Percentiles rank a stretch among this genome's conserved stretches.
Evolutionary conservation across 2,329 filamentous ascomycete genomes (phyloP).

Genomic region (Thielaviopsis musarum): DNA sequence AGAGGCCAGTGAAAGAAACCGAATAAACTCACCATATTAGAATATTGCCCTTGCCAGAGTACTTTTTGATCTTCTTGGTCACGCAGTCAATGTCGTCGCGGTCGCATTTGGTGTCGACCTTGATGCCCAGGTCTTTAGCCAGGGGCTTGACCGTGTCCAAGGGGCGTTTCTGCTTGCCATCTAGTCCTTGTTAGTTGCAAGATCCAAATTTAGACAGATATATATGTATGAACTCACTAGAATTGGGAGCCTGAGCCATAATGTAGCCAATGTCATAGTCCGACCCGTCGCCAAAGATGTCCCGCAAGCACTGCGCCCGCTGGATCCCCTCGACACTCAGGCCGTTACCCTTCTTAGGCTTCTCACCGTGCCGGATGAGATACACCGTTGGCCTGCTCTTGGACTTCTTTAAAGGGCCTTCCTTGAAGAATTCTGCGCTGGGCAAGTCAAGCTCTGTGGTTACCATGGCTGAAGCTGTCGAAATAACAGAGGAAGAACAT

Average conservation of each 20-base stretch:
- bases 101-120: slow-evolving; percentile 37
- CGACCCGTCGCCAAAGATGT: slow-evolving; percentile 35
- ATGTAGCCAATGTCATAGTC: slow-evolving; percentile 40
- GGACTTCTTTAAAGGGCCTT: background rate
- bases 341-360: slow-evolving; percentile 34
- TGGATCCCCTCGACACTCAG: slow-evolving; percentile 33
- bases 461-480: background rate
- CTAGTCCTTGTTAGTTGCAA: slow-evolving; percentile 17
- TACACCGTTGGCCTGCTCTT: slow-evolving; percentile 34
- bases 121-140: slow-evolving; percentile 35
- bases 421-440: background rate
- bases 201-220: background rate
- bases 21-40: slow-evolving; percentile 30
- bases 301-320: slow-evolving; percentile 41
- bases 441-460: background rate
- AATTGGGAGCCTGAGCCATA: slow-evolving; percentile 37
- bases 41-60: slow-evolving; percentile 35
- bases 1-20: background rate
- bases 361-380: slow-evolving; percentile 48
- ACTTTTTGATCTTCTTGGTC: slow-evolving; percentile 28
- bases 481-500: background rate
- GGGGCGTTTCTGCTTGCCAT: slow-evolving; percentile 34
- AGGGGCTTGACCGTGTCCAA: slow-evolving; percentile 40
- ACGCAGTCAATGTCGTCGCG: slow-evolving; percentile 40
- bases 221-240: slow-evolving; percentile 19